Evolutionary conservation across 2,329 filamentous ascomycete genomes (phyloP).

Genomic region (Fusarium albosuccineum): DNA sequence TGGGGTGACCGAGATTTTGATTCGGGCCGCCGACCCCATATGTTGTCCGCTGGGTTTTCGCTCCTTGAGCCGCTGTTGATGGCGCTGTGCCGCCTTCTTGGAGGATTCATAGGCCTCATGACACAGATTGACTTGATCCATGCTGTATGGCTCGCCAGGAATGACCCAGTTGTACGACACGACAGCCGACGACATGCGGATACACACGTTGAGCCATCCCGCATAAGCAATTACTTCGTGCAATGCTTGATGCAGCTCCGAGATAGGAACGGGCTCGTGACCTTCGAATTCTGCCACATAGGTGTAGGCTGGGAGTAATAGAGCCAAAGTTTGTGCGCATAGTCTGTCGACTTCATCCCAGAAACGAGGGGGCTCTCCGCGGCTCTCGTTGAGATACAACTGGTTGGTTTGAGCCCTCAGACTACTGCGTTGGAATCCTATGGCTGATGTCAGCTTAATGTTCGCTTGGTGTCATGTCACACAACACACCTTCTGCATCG

Average conservation of each 20-base stretch:
- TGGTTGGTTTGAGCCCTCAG: constrained; percentile 45
- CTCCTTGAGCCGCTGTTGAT: constrained; percentile 9
- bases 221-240: constrained; percentile 49
- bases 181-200: constrained; percentile 43
- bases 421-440: constrained; percentile 49
- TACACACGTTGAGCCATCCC: constrained; percentile 48
- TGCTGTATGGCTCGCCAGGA: constrained; percentile 46
- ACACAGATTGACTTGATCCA: constrained; percentile 40
- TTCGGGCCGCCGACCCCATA: constrained; percentile 38
- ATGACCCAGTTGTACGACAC: constrained; percentile 45
- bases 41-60: not conserved
- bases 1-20: constrained; percentile 51
- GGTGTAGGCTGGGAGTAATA: constrained; percentile 45
- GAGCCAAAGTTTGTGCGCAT: constrained; percentile 33
- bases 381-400: constrained; percentile 38
- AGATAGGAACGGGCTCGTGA: constrained; percentile 14
- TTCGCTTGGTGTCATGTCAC: not conserved
- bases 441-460: constrained; percentile 13
- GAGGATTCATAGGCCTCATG: constrained; percentile 35
- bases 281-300: constrained; percentile 29
- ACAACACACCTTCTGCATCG: constrained; percentile 46
- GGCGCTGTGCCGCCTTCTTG: constrained; percentile 12
- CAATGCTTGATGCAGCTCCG: constrained; percentile 42
- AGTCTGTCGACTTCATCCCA: constrained; percentile 50
- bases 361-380: constrained; percentile 44